A percentile compares a stretch with the other conserved stretches of the same genome.
phyloP scores from a whole-genome alignment of 2,329 filamentous ascomycete genomes.

The Westerdykella ornata region DNA sequence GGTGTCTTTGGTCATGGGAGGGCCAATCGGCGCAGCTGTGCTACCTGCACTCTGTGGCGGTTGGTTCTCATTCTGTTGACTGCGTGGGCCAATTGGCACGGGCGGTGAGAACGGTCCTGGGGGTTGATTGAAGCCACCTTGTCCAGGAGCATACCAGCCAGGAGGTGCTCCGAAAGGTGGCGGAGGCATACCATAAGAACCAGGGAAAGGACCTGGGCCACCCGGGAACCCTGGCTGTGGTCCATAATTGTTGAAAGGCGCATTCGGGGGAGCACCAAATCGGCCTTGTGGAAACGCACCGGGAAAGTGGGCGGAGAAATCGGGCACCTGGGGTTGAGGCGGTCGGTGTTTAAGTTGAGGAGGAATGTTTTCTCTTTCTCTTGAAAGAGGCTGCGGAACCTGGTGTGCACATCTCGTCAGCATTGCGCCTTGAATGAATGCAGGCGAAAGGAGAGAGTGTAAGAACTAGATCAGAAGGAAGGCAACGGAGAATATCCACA shows the following conservation, averaged over 20 bases:
- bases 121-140: constrained; percentile 62
- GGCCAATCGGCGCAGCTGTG: constrained; percentile 21
- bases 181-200: constrained; percentile 60
- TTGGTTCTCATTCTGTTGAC: constrained; percentile 37
- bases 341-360: constrained; percentile 24
- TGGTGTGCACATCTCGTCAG: constrained; percentile 21
- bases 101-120: constrained; percentile 59
- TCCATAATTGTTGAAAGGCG: constrained; percentile 41
- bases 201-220: constrained; percentile 44
- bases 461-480: constrained; percentile 80
- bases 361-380: constrained; percentile 3
- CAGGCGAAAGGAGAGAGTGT: constrained; percentile 10
- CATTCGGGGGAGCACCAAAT: constrained; percentile 40
- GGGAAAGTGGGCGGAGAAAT: constrained; percentile 28
- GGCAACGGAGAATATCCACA: constrained; percentile 99
- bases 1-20: constrained; percentile 23
- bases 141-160: constrained; percentile 72
- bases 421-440: constrained; percentile 6
- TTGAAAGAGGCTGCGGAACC: constrained; percentile 15
- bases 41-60: constrained; percentile 36
- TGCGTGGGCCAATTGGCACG: constrained; percentile 53
- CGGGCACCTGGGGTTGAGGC: constrained; percentile 2
- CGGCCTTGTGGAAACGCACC: constrained; percentile 31
- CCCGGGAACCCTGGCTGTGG: constrained; percentile 43
- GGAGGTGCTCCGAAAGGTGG: constrained; percentile 36